Evolutionary conservation across 176 grass and related monocot genomes (phyloP).

Genomic region (Ensete ventricosum): DNA sequence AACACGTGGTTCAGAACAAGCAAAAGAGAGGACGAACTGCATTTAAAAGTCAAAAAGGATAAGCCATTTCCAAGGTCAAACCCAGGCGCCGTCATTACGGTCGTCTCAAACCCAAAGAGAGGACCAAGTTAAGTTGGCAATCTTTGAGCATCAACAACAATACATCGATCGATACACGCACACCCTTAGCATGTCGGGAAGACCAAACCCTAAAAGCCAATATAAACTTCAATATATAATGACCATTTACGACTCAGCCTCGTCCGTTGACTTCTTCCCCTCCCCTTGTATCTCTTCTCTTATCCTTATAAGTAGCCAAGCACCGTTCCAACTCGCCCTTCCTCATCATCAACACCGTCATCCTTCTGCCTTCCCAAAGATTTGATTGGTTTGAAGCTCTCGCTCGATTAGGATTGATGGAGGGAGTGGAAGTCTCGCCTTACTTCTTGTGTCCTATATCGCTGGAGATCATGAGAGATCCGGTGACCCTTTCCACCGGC

Average conservation of each 20-base stretch:
- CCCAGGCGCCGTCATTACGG: too few species aligned
- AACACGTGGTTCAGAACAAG: too few species aligned
- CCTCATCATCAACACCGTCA: background rate
- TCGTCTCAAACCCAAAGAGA: too few species aligned
- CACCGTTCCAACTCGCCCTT: background rate
- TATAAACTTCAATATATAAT: too few species aligned
- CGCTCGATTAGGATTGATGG: background rate
- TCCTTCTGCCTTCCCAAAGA: background rate
- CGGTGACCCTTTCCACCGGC: conserved; percentile 76
- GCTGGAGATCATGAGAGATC: conserved; percentile 71
- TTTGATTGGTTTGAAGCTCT: background rate
- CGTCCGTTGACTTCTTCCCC: background rate
- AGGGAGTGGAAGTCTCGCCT: conserved; percentile 44
- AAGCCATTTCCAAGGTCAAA: too few species aligned
- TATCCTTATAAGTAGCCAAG: background rate
- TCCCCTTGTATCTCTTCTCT: background rate
- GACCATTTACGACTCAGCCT: background rate
- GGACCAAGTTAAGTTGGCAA: too few species aligned
- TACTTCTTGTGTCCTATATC: conserved; percentile 90
- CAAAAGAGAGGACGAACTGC: too few species aligned
- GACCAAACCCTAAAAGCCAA: too few species aligned
- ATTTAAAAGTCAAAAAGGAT: too few species aligned
- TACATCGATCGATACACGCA: too few species aligned
- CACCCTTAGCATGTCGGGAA: too few species aligned
- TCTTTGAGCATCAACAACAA: too few species aligned